A percentile compares a stretch with the other conserved stretches of the same genome.
phyloP scores from a whole-genome alignment of 495 filamentous ascomycete species.

The Aspergillus steynii region DNA sequence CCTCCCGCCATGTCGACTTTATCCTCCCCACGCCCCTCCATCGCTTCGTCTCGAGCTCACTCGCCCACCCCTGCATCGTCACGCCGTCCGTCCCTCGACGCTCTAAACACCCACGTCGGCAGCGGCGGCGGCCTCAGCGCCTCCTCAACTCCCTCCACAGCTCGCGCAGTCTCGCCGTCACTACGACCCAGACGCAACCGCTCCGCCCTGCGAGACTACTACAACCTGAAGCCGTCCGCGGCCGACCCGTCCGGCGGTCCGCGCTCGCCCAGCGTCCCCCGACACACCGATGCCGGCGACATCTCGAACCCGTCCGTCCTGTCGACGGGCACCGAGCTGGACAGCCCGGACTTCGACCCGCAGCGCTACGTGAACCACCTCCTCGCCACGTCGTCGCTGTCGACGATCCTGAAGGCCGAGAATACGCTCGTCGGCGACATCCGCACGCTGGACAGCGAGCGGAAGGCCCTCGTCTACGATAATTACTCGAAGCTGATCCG shows the following conservation, averaged over 20 bases:
- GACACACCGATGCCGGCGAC: constrained; percentile 40
- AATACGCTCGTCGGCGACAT: constrained; percentile 68
- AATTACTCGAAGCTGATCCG: constrained; percentile 96
- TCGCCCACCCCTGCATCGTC: constrained; percentile 66
- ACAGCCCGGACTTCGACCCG: constrained; percentile 47
- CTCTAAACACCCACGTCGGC: constrained; percentile 47
- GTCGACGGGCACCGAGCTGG: constrained; percentile 46
- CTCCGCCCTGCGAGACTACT: constrained; percentile 89
- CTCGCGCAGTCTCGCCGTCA: constrained; percentile 49
- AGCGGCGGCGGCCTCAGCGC: constrained; percentile 48
- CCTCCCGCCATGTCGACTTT: constrained; percentile 68
- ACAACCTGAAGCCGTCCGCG: constrained; percentile 70
- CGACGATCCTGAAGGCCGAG: constrained; percentile 61
- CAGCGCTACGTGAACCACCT: constrained; percentile 48
- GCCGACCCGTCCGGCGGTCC: constrained; percentile 23
- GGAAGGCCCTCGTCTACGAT: constrained; percentile 96
- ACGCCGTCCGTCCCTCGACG: constrained; percentile 71
- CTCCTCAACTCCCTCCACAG: constrained; percentile 46
- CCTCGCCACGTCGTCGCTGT: constrained; percentile 56
- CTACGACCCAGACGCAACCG: constrained; percentile 63
- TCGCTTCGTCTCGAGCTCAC: constrained; percentile 64
- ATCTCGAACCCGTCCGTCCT: constrained; percentile 33
- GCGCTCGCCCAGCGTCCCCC: constrained; percentile 41
- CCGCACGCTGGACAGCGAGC: constrained; percentile 85
- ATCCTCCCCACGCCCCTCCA: constrained; percentile 68